Conservation (phyloP, 805 yeast genomes). For the Candida schatavii region DNA sequence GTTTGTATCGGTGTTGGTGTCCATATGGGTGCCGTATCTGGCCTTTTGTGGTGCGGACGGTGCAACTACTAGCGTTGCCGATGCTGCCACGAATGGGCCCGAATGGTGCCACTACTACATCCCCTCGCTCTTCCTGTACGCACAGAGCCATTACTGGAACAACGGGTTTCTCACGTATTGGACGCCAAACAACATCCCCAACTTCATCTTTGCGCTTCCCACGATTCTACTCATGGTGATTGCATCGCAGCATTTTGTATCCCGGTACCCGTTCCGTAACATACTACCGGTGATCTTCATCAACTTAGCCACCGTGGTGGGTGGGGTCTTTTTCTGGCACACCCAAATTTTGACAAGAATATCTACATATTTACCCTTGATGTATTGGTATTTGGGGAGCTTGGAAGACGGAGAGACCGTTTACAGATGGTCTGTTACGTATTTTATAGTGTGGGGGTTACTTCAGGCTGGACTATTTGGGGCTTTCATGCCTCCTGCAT, state of each 20-base stretch:
- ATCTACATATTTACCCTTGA: conserved; percentile 71
- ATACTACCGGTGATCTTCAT: conserved; percentile 40
- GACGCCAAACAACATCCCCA: conserved; percentile 77
- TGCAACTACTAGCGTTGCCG: too few relatives aligned
- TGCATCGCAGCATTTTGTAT: conserved; percentile 38
- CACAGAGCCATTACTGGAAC: conserved; percentile 83
- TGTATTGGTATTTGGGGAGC: conserved; percentile 67
- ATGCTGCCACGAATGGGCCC: too few relatives aligned
- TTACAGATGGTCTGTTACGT: conserved; percentile 29
- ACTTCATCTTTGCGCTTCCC: conserved; percentile 76
- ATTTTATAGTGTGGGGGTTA: conserved; percentile 60
- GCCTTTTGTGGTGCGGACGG: conserved; percentile 68
- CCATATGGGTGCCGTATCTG: conserved; percentile 53
- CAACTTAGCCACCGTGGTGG: conserved; percentile 42
- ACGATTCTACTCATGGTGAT: conserved; percentile 46
- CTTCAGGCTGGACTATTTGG: conserved; percentile 73
- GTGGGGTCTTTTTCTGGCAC: conserved; percentile 66
- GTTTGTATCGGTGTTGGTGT: conserved; percentile 41
- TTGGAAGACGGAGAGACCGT: conserved; percentile 6
- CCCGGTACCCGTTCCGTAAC: conserved; percentile 31
- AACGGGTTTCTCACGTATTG: conserved; percentile 80
- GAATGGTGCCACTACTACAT: conserved; percentile 69
- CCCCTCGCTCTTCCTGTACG: conserved; percentile 64
- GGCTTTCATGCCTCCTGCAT: conserved; percentile 94
- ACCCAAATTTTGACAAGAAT: conserved; percentile 84